A percentile compares a stretch with the other conserved stretches of the same genome.
Conservation (phyloP, 2,329 filamentous ascomycete genomes). For the Calonectria crousiana region DNA sequence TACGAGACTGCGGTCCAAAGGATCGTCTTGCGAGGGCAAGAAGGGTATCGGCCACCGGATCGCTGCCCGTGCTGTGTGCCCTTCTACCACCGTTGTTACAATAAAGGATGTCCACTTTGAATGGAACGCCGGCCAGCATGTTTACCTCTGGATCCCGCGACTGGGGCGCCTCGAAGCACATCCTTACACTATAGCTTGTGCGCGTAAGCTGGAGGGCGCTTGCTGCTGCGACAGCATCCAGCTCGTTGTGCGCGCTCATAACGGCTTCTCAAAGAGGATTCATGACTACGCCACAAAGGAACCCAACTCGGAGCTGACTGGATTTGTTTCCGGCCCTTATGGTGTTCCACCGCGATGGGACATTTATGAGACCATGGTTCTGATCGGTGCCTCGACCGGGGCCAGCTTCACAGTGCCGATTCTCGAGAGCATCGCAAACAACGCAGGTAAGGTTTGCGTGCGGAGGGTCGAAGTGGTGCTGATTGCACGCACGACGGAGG, state of each 20-base stretch:
- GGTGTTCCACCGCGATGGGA: slow-evolving; percentile 68
- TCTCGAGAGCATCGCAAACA: slow-evolving; percentile 64
- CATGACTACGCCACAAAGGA: slow-evolving; percentile 59
- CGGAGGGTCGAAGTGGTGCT: slow-evolving; percentile 67
- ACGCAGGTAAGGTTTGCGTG: slow-evolving; percentile 58
- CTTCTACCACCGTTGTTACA: slow-evolving; percentile 67
- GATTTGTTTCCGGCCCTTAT: slow-evolving; percentile 68
- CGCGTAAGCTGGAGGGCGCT: slow-evolving; percentile 61
- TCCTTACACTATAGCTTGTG: slow-evolving; percentile 72
- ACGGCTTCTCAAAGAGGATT: slow-evolving; percentile 68
- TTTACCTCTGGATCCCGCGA: slow-evolving; percentile 71
- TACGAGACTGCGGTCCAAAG: slow-evolving; percentile 55
- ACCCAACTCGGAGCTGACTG: slow-evolving; percentile 45
- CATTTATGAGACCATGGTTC: slow-evolving; percentile 69
- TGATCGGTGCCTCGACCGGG: slow-evolving; percentile 73
- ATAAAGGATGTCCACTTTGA: slow-evolving; percentile 70
- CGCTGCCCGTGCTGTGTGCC: slow-evolving; percentile 60
- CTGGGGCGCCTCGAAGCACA: slow-evolving; percentile 68
- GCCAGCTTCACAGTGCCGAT: slow-evolving; percentile 72
- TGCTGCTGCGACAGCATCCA: slow-evolving; percentile 72
- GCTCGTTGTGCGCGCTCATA: slow-evolving; percentile 67
- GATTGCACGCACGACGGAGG: slow-evolving; percentile 63
- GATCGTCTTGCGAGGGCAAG: slow-evolving; percentile 59
- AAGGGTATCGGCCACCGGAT: slow-evolving; percentile 66
- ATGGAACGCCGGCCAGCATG: slow-evolving; percentile 71